Evolutionary conservation across 116 monocot genomes (phyloP), one percentile per base, ranked within the genome.

Genomic region (Iris pallida): DNA sequence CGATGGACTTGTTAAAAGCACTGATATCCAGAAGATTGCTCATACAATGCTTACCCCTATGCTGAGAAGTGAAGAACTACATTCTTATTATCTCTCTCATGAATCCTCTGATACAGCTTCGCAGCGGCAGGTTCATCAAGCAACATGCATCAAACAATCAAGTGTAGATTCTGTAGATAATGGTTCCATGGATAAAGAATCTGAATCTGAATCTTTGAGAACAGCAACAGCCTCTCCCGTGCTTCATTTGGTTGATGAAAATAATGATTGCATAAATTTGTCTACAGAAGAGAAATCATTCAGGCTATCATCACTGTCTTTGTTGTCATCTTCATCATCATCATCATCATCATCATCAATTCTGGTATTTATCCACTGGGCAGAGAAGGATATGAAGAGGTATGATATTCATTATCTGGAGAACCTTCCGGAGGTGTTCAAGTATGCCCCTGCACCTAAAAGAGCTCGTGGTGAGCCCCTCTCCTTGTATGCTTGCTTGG

Each of bases 361-460:
- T 55, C 13, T 74, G 40, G 64, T 97, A 6, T 87, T 78, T 73
- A 77, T 97, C 41, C 80, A 92, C 73, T 97, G 97, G 92, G 83
- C 85, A 47, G 75, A 69, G 45, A 76, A 73, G 58, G 76, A 87
- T 76, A 62, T 87, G 20, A 76, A 85, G 53, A 85, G 69, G 58
- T 92, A 85, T 71, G 73, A 85, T 76, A 80, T 72, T 11, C 63
- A 71, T 73, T 57, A 66, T 64, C 68, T 97, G 55, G 97, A 97
- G 75, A 87, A 83, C 71, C 74, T 92, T 67, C 92, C 97, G n/a
- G 97, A 92, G 76, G 89, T 97, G n/a, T 75, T 81, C 30, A 97
- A 92, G 74, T 87, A 87, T 81, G 90, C 77, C 56, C 81, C 92
- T 75, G 81, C 90, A 45, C 81, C 87, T 48, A 97, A 97, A 72